Evolutionary conservation across 805 yeast genomes (phyloP), one percentile per base, ranked within the genome.

Genomic region (Wickerhamiella australiensis): DNA sequence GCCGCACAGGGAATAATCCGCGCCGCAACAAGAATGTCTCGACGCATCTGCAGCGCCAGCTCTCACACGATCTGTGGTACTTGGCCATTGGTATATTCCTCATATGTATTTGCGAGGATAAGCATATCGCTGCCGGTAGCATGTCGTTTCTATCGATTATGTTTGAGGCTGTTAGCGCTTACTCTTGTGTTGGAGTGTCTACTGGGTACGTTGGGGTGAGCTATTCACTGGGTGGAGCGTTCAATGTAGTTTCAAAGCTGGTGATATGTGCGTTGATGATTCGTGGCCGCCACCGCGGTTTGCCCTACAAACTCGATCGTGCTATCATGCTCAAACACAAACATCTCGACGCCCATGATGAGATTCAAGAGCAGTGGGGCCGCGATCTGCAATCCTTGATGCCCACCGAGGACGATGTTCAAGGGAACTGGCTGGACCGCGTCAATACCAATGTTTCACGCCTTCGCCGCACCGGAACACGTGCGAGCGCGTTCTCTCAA

Each of bases 31-130:
- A 85, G 8, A 51, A 59, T 3, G 45, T 59, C 18, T 49, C 50
- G 5, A 56, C 55, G 26, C 98, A 92, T 71, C 74, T 92, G 66
- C 75, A 96, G 57, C 82, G 82, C 55, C 98, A 92, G 68, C 73
- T 92, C 46, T 85, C 95, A 0, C 87, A 85, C 65, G 98, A 92
- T 68, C 68, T 92, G 59, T 92, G 98, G 98, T 92, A 83, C 65
- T 72, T 92, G 21, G 82, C 85, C 58, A 64, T 92, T 54, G 96
- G 94, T 0, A 65, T 90, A 23, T 86, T 92, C 59, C 72, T 92
- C 40, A 78, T 90, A 35, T 85, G 96, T 59, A 80, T 92, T 50
- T 83, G 85, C 46, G 98, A 92, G 61, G 84, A 90, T 15, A 67
- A 70, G 3, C 77, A 75, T 56, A 75, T 85, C 17, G 25, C 52